Percentiles rank a stretch among this genome's conserved stretches.
Conservation (phyloP, 164 flowering plant species). For the Vitis amurensis region DNA sequence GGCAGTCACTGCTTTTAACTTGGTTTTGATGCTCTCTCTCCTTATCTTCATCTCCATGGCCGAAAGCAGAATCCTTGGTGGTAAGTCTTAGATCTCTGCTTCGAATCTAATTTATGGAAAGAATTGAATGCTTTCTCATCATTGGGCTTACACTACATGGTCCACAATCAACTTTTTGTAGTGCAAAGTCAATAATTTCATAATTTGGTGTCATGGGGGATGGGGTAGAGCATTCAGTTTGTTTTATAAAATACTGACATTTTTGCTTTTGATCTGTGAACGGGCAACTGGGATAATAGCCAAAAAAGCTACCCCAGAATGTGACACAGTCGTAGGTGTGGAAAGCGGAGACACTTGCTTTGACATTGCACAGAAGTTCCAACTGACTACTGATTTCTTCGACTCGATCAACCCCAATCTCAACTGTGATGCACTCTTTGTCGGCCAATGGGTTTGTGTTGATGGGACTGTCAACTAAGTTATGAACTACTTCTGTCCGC, state of each 20-base stretch:
- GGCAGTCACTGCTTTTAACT: constrained; percentile 3
- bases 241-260: background rate
- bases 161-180: no score
- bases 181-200: no score
- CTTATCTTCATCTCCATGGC: constrained; percentile 17
- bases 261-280: no score
- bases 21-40: constrained; percentile 21
- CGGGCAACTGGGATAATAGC: background rate
- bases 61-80: constrained; percentile 19
- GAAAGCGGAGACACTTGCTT: constrained; percentile 38
- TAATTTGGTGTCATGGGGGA: no score
- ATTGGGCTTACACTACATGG: no score
- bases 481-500: no score
- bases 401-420: constrained; percentile 37
- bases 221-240: background rate
- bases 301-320: background rate
- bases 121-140: no score
- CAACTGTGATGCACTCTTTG: constrained; percentile 31
- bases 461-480: background rate
- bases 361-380: constrained; percentile 14
- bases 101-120: no score
- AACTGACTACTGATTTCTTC: constrained; percentile 17
- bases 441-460: constrained; percentile 41
- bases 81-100: constrained; percentile 1
- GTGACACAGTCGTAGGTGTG: constrained; percentile 24